Evolutionary conservation across 352 stramenopile species (phyloP), one percentile per base, ranked within the genome.

Genomic region (Phytopythium oedochilum): DNA sequence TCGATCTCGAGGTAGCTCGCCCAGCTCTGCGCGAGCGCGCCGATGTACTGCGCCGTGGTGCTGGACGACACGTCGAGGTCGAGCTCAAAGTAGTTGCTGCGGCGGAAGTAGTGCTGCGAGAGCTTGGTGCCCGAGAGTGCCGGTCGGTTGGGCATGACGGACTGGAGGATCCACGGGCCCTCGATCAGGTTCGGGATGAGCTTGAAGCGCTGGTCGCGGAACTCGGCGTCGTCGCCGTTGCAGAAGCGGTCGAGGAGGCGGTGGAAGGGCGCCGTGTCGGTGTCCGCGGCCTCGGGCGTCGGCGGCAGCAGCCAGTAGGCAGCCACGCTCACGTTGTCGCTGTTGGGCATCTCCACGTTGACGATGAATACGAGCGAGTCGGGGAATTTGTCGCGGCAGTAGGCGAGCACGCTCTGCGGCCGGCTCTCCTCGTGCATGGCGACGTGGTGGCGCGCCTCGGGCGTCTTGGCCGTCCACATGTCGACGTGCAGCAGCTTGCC

Each of bases 151-250:
- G 84, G 84, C 46, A 96, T 86, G 23, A 90, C 62, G 29, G 74
- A 64, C 49, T 89, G 84, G 32, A 97, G 71, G 42, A 96, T 68
- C 79, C 84, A 97, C 39, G 86, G 80, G 17, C 79, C 89, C 22
- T 94, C 83, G 18, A 84, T 68, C 35, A 97, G 73, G 55, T 78
- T 83, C n/a, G 89, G 89, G 48, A 97, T 91, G 28, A 97, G 63
- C 71, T 96, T 97, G 57, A 96, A 93, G 47, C 87, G 76, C n/a
- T 69, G 46, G 55, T 92, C 76, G 39, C 81, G 75, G 61, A 82
- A 93, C 12, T 58, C 61, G 42, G 78, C 65, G 44, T 72, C 64
- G 46, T 70, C 57, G 18, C 66, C 61, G 36, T 78, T 68, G 44
- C 70, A 73, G 44, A 91, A 90, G 31, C 67, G 64, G 55, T 67